Percentiles rank a stretch among this genome's conserved stretches.
Conservation (phyloP, 2,329 filamentous ascomycete genomes). For the Fusarium oligoseptatum region DNA sequence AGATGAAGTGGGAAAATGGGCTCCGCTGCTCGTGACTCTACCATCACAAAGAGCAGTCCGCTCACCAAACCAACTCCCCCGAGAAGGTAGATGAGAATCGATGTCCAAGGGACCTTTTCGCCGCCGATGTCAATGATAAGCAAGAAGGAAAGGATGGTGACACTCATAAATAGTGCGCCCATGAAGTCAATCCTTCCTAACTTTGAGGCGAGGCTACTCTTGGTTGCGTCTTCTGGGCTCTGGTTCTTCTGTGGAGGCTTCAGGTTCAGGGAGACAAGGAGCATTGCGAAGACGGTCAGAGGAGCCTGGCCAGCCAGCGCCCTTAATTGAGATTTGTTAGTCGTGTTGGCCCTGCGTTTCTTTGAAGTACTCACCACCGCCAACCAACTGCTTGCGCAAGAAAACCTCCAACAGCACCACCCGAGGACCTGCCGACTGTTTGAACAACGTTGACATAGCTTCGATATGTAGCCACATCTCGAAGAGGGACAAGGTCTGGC, state of each 20-base stretch:
- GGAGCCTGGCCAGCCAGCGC: background rate
- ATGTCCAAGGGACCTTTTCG: background rate
- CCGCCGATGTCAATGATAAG: background rate
- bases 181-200: background rate
- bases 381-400: background rate
- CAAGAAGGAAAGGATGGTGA: background rate
- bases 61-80: background rate
- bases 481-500: background rate
- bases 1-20: background rate
- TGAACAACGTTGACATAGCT: background rate
- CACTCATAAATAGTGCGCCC: background rate
- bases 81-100: background rate
- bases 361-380: background rate
- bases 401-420: background rate
- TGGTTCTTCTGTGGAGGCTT: background rate
- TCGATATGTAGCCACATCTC: background rate
- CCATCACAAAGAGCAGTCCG: background rate
- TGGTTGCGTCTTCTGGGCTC: background rate
- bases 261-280: background rate
- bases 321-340: background rate
- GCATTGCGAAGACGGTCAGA: background rate
- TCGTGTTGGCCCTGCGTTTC: rapidly evolving
- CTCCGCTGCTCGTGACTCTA: background rate
- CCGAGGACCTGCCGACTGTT: background rate
- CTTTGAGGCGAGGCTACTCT: background rate